Percentiles rank a stretch among this genome's conserved stretches.
Evolutionary conservation across 371 early-diverging fungal genomes (phyloP).

Genomic region (Apophysomyces sp.): DNA sequence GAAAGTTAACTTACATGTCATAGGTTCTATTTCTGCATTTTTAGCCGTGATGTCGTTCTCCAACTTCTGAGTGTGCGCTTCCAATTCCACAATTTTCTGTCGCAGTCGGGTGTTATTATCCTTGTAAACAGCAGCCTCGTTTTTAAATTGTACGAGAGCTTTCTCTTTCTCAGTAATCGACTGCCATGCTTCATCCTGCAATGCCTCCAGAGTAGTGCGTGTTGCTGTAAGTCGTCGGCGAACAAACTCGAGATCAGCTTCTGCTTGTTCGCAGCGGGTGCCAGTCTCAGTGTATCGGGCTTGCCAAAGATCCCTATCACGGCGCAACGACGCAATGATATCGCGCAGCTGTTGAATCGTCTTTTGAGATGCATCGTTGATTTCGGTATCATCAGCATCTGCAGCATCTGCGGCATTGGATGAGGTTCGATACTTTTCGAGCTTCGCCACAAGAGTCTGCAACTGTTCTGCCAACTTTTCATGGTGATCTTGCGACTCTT

Average conservation of each 20-base stretch:
- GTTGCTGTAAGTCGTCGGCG: conserved; percentile 12
- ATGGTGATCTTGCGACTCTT: conserved; percentile 17
- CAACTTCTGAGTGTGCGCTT: not conserved
- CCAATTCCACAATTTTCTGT: not conserved
- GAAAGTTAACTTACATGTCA: conserved; percentile 9
- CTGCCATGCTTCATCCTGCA: conserved; percentile 9
- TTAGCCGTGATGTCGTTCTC: conserved; percentile 6
- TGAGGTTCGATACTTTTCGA: conserved; percentile 1
- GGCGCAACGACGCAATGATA: conserved; percentile 16
- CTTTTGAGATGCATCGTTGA: not conserved
- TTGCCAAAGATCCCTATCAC: conserved; percentile 22
- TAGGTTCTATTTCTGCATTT: conserved; percentile 12
- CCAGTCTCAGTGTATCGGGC: conserved; percentile 13
- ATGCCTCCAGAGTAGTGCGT: conserved; percentile 9
- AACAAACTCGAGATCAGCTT: conserved; percentile 16
- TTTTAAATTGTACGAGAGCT: conserved; percentile 3
- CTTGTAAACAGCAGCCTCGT: conserved; percentile 17
- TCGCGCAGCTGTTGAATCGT: conserved; percentile 13
- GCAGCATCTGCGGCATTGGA: not conserved
- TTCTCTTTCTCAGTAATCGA: conserved; percentile 3
- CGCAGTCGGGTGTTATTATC: conserved; percentile 15
- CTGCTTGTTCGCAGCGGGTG: conserved; percentile 10
- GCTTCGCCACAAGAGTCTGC: conserved; percentile 10
- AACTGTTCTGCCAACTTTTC: conserved; percentile 10
- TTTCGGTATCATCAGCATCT: not conserved